Evolutionary conservation across 1,139 yeast genomes (phyloP), one percentile per base, ranked within the genome.

Genomic region (Pichia norvegensis): DNA sequence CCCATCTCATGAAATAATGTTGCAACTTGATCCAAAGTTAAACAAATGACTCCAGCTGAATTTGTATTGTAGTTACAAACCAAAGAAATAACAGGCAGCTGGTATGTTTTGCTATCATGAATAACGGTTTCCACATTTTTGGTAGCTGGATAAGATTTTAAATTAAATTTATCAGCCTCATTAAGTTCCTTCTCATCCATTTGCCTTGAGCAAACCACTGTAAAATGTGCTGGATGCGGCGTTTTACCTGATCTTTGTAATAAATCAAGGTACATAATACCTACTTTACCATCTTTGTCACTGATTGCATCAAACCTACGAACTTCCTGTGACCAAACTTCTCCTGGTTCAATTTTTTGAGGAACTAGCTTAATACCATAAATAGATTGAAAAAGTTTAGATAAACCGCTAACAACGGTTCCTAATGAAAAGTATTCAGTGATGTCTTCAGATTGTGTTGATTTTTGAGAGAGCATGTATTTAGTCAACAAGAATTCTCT

Each of bases 1-100:
- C 99, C 99, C 95, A 92, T 88, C 65, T 92, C 99, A 65, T 92
- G 99, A 68, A 94, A 92, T 31, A 92, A 67, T 0, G 98, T 92
- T 58, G 90, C 95, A 5, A 92, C 90, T 59, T 94, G 97, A 48
- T 74, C 78, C 50, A 86, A 71, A 9, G 82, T 71, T 37, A 92
- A 66, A 23, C 86, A 67, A 41, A 81, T 72, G 19, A 62, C 59
- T 6, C 47, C 47, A 47, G 40, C 58, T 35, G 11, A 21, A 33
- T 42, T 50, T 17, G 69, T 72, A n/a, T 70, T 69, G 63, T 92
- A 92, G 60, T 88, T 90, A 60, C 97, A 92, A 27, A 88, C 86
- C 29, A 92, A 69, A 1, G 95, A 85, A 45, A 92, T 85, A 11
- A 92, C 88, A 0, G 98, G 98, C 35, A 90, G 65, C 63, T 92